Percentiles rank a stretch among this genome's conserved stretches.
phyloP scores from a whole-genome alignment of 2,329 filamentous ascomycete species.

The Pyrenochaeta sp. region DNA sequence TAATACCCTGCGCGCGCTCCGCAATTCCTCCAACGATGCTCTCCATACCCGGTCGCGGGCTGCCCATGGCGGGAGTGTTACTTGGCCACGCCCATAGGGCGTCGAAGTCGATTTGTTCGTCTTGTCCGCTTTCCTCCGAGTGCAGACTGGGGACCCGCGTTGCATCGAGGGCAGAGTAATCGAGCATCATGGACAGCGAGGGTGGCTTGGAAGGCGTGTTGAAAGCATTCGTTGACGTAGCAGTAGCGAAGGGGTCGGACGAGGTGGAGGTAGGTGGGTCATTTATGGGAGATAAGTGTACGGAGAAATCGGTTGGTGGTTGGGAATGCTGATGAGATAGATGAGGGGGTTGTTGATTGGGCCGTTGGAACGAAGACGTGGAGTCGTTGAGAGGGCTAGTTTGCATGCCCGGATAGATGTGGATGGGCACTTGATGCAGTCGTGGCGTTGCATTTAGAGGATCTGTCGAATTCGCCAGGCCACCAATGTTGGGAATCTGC shows the following conservation, averaged over 20 bases:
- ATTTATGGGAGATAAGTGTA: slow-evolving; percentile 42
- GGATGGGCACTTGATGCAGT: slow-evolving; percentile 45
- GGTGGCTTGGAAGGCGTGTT: slow-evolving; percentile 25
- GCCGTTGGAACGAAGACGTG: not conserved
- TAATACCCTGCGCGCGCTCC: slow-evolving; percentile 35
- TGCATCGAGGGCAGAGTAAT: slow-evolving; percentile 47
- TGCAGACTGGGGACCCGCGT: slow-evolving; percentile 43
- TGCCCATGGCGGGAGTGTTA: slow-evolving; percentile 43
- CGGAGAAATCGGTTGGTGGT: slow-evolving; percentile 31
- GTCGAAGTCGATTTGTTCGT: slow-evolving; percentile 54
- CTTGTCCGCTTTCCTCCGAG: slow-evolving; percentile 44
- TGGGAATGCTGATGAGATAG: slow-evolving; percentile 12
- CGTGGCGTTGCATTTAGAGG: slow-evolving; percentile 26
- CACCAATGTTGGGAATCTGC: slow-evolving; percentile 4
- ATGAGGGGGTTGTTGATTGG: slow-evolving; percentile 1
- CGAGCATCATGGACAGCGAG: slow-evolving; percentile 48
- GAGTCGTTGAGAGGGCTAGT: slow-evolving; percentile 34
- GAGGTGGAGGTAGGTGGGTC: slow-evolving; percentile 23
- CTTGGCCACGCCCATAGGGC: slow-evolving; percentile 53
- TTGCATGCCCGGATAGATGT: slow-evolving; percentile 49
- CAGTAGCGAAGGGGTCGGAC: slow-evolving; percentile 9
- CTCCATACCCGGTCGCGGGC: slow-evolving; percentile 27
- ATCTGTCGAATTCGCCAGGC: slow-evolving; percentile 18
- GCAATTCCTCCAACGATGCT: not conserved
- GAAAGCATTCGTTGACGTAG: slow-evolving; percentile 7